Percentiles rank a stretch among this genome's conserved stretches.
Evolutionary conservation across 768 basidiomycete species (phyloP).

Genomic region (Tulasnella sp.): DNA sequence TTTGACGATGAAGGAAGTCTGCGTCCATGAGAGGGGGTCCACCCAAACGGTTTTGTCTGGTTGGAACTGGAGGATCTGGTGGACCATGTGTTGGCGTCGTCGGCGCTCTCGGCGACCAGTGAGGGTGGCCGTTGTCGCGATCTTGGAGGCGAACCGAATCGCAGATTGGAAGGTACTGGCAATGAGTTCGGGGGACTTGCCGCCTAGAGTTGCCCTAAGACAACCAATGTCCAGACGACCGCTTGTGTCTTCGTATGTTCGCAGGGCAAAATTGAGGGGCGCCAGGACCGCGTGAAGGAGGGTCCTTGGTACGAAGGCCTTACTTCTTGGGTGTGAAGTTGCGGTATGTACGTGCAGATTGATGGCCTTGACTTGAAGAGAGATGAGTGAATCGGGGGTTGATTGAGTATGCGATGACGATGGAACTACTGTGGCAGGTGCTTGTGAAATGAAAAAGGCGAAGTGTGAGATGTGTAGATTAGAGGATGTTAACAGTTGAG

Average conservation of each 20-base stretch:
- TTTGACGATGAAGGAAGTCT: constrained; percentile 74
- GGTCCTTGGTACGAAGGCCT: neutral
- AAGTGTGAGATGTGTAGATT: neutral
- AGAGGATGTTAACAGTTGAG: constrained; percentile 6
- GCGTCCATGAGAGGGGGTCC: constrained; percentile 70
- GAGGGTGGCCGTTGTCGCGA: constrained; percentile 11
- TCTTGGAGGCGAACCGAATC: constrained; percentile 2
- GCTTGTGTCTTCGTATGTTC: neutral
- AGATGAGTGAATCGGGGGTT: too few relatives aligned
- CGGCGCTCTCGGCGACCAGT: neutral
- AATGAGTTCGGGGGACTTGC: neutral
- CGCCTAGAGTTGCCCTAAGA: neutral
- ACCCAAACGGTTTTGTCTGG: constrained; percentile 16
- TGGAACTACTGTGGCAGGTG: neutral
- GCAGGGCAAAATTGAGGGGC: neutral
- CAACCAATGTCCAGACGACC: neutral
- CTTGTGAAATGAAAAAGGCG: neutral
- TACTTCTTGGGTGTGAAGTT: constrained; percentile 10
- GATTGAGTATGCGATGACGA: too few relatives aligned
- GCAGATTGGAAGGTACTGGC: neutral
- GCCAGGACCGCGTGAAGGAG: neutral
- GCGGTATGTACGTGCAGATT: constrained; percentile 8
- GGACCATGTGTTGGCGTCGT: neutral
- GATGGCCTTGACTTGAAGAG: neutral
- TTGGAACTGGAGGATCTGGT: neutral